These are phyloP conservation scores for Raddia distichophylla DNA, from an alignment of 176 grass and related monocot genomes.

Conservation along the genomic window DNA sequence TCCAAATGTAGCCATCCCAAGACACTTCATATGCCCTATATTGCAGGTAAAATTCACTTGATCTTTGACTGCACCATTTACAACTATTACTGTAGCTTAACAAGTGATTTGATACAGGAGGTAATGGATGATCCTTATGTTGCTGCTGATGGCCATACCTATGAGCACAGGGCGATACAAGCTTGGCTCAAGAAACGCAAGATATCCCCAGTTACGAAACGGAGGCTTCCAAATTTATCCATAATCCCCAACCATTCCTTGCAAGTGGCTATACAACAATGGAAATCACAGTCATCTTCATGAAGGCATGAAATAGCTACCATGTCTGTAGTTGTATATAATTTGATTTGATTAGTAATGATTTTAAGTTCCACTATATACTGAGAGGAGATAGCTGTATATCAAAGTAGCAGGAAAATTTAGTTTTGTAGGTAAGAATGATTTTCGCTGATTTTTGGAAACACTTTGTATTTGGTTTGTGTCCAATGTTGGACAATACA, in stretches of 20 bases:
- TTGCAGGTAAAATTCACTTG: conserved; percentile 56
- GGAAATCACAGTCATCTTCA: conserved; percentile 58
- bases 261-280: conserved; percentile 73
- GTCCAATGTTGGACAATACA: no score
- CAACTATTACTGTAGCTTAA: not conserved
- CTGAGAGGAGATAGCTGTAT: conserved; percentile 36
- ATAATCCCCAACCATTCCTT: conserved; percentile 84
- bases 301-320: conserved; percentile 16
- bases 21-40: conserved; percentile 84
- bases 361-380: conserved; percentile 34
- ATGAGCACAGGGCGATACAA: conserved; percentile 77
- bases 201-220: conserved; percentile 71
- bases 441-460: not conserved
- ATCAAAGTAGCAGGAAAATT: not conserved
- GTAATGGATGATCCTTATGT: conserved; percentile 85
- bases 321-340: conserved; percentile 22
- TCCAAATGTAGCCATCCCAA: conserved; percentile 44
- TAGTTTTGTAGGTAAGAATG: conserved; percentile 7
- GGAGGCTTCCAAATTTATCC: conserved; percentile 47
- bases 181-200: conserved; percentile 72
- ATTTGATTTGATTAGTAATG: conserved; percentile 8
- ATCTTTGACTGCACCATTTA: not conserved
- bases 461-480: no score
- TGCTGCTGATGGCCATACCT: conserved; percentile 90
- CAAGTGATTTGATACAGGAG: conserved; percentile 46